phyloP scores from a whole-genome alignment of 2,329 filamentous ascomycete species.

The Canariomyces notabilis region DNA sequence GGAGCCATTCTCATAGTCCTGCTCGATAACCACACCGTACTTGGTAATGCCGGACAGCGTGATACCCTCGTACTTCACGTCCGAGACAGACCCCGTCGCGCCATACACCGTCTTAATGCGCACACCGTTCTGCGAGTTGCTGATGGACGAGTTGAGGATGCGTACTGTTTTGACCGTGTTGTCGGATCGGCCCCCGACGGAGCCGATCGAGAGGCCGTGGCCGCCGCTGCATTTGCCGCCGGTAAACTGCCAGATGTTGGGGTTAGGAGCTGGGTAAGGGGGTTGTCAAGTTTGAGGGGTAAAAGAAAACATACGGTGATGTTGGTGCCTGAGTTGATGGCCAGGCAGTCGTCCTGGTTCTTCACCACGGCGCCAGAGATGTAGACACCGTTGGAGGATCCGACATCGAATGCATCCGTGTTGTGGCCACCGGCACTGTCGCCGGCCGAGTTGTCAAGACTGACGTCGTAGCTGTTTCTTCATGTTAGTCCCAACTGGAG shows the following conservation, averaged over 20 bases:
- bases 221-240: constrained; percentile 44
- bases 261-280: too few relatives aligned
- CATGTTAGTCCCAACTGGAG: too few relatives aligned
- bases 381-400: constrained; percentile 40
- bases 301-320: too few relatives aligned
- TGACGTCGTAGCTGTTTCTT: constrained; percentile 32
- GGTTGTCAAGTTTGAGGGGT: too few relatives aligned
- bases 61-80: constrained; percentile 50
- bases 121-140: constrained; percentile 47
- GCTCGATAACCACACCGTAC: constrained; percentile 54
- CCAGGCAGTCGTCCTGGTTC: constrained; percentile 58
- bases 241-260: too few relatives aligned
- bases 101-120: constrained; percentile 54
- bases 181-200: constrained; percentile 50
- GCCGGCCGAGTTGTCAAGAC: constrained; percentile 54
- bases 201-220: constrained; percentile 56
- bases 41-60: constrained; percentile 43
- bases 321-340: constrained; percentile 48
- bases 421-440: constrained; percentile 44
- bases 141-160: constrained; percentile 44
- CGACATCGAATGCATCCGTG: constrained; percentile 52
- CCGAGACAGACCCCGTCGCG: constrained; percentile 46
- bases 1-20: constrained; percentile 45
- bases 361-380: constrained; percentile 48
- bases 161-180: constrained; percentile 51